phyloP scores from a whole-genome alignment of 306 rosid species.

The Pyrus bretschneideri region DNA sequence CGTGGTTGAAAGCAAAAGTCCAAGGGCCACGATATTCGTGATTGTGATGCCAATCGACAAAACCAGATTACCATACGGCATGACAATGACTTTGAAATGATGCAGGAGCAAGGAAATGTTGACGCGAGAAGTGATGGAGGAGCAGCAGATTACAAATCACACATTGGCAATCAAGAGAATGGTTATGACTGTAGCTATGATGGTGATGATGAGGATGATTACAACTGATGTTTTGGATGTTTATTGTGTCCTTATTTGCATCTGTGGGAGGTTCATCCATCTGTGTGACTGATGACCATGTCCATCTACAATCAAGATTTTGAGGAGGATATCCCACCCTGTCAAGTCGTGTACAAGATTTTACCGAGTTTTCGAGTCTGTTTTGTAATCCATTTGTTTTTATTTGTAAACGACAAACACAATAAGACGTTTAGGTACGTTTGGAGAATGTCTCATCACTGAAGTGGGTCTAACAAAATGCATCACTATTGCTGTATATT shows the following conservation, averaged over 20 bases:
- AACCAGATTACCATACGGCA: no score
- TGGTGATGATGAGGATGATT: background rate
- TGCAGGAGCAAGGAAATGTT: background rate
- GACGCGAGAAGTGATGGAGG: constrained; percentile 3
- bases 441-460: background rate
- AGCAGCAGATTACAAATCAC: background rate
- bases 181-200: constrained; percentile 2
- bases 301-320: background rate
- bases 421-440: background rate
- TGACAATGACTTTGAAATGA: background rate
- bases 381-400: background rate
- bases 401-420: background rate
- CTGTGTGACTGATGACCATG: background rate
- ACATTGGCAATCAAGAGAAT: background rate
- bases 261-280: background rate
- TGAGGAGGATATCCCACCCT: background rate
- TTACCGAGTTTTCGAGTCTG: no score
- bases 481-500: no score
- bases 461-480: background rate
- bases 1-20: background rate
- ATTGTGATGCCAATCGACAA: background rate
- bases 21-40: constrained; percentile 1
- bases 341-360: background rate
- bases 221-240: background rate
- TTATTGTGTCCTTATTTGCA: background rate